Evolutionary conservation across 441 rosid genomes (phyloP), one percentile per base, ranked within the genome.

Genomic region (Gossypium schwendimanii): DNA sequence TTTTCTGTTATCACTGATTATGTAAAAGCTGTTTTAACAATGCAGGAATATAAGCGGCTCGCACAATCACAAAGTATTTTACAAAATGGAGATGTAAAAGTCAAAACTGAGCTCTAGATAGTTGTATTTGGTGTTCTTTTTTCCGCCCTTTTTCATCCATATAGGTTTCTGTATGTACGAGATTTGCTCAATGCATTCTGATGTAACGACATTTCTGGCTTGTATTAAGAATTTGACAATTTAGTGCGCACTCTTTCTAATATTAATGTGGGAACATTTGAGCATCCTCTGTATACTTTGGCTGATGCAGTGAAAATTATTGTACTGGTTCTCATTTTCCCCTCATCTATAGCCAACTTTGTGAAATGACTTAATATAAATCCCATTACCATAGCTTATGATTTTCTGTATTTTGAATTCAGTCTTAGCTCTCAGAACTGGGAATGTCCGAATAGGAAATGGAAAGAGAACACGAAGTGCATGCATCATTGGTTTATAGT

Each of bases 11-110:
- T 31, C 3, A 3, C 45, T 70, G 45, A 41, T 57, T 74, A n/a
- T 59, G 21, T 70, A 3, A 61, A 57, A 47, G 47, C 4, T 60
- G 0, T 12, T 72, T 18, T 1, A 75, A 6, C 20, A 33, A 72
- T 82, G 65, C 88, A 94, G 98, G 98, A 92, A 81, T 72, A 85
- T 4, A 92, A 89, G 77, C 84, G 92, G 71, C 80, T 80, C 79
- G 90, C 92, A 3, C 96, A 90, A 59, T 83, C 87, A 1, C 97
- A 90, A 81, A 87, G 80, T 74, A 79, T 78, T 23, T 84, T 92
- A 62, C 95, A 96, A 54, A 92, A 94, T 83, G 97, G 98, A 73
- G 97, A 94, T 72, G 84, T 87, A 66, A 92, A 88, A 77, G 85
- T 89, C 65, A 88, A 94, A 81, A 36, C 79, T 11, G 97, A 92